These are phyloP conservation scores for Tricholoma bakamatsutake DNA, from an alignment of 768 basidiomycete genomes.

Conservation along the genomic window DNA sequence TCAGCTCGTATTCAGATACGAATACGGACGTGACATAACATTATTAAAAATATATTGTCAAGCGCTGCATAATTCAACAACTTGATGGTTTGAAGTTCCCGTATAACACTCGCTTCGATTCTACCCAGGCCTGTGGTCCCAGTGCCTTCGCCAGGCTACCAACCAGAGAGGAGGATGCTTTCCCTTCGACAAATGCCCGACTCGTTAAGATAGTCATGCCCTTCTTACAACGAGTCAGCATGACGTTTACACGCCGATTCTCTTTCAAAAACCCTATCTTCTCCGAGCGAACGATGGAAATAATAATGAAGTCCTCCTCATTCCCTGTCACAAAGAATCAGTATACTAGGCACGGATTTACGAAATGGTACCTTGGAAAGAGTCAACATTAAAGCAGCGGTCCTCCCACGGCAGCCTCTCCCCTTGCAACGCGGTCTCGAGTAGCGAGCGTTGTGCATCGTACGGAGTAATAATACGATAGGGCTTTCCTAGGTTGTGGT, in stretches of 20 bases:
- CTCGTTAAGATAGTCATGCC: slow-evolving; percentile 63
- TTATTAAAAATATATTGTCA: not conserved
- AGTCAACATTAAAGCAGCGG: slow-evolving; percentile 71
- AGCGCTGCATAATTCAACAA: not conserved
- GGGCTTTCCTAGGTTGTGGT: slow-evolving; percentile 30
- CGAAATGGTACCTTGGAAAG: slow-evolving; percentile 57
- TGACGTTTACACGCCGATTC: slow-evolving; percentile 62
- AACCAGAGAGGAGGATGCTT: slow-evolving; percentile 25
- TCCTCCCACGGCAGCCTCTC: slow-evolving; percentile 47
- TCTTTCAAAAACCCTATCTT: slow-evolving; percentile 59
- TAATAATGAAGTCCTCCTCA: slow-evolving; percentile 66
- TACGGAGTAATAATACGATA: slow-evolving; percentile 72
- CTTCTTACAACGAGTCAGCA: slow-evolving; percentile 65
- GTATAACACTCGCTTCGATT: slow-evolving; percentile 3
- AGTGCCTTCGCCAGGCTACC: slow-evolving; percentile 23
- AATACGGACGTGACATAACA: too few relatives aligned
- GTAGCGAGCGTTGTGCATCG: slow-evolving; percentile 53
- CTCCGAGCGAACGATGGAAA: slow-evolving; percentile 62
- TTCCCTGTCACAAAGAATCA: slow-evolving; percentile 42
- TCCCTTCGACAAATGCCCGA: slow-evolving; percentile 42
- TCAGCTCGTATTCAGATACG: too few relatives aligned
- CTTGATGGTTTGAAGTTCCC: slow-evolving; percentile 6
- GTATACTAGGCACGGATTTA: not conserved
- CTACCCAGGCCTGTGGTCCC: slow-evolving; percentile 15
- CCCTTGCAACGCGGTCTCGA: slow-evolving; percentile 46